Conservation (phyloP, 805 yeast species). For the Metschnikowia drakensbergensis region DNA sequence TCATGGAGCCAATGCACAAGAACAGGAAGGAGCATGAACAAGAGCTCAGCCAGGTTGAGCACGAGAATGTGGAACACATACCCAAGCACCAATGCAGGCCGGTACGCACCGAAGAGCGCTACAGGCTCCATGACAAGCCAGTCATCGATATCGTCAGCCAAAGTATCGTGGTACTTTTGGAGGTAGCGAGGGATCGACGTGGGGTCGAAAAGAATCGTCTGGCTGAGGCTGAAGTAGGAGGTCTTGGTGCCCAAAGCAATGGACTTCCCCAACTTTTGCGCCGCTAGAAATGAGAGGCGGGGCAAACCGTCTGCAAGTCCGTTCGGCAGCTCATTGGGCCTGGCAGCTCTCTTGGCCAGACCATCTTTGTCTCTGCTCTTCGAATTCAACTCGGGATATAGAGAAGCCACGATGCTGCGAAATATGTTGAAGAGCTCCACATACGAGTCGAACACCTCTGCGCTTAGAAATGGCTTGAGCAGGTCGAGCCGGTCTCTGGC, state of each 20-base stretch:
- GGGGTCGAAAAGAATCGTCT: conserved; percentile 23
- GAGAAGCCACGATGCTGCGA: conserved; percentile 22
- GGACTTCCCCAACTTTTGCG: conserved; percentile 30
- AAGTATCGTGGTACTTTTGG: conserved; percentile 19
- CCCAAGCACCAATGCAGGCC: conserved; percentile 28
- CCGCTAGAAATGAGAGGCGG: conserved; percentile 23
- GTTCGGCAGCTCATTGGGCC: neutral
- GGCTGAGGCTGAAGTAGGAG: conserved; percentile 31
- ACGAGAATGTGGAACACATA: conserved; percentile 33
- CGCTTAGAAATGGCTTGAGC: conserved; percentile 24
- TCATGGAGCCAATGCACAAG: conserved; percentile 38
- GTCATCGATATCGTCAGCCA: conserved; percentile 33
- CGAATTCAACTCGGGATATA: conserved; percentile 8
- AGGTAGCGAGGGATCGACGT: conserved; percentile 25
- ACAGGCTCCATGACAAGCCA: conserved; percentile 36
- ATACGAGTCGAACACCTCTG: conserved; percentile 28
- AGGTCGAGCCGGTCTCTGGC: conserved; percentile 23
- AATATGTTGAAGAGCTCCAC: conserved; percentile 31
- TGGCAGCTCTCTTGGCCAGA: neutral
- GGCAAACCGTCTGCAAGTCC: neutral
- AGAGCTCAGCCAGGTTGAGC: conserved; percentile 30
- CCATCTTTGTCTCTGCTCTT: neutral
- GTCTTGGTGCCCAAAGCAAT: conserved; percentile 34
- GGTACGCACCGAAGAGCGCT: conserved; percentile 19
- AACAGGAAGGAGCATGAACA: conserved; percentile 33